phyloP scores from a whole-genome alignment of 2,329 filamentous ascomycete genomes.

The Phyllosticta citribraziliensis region DNA sequence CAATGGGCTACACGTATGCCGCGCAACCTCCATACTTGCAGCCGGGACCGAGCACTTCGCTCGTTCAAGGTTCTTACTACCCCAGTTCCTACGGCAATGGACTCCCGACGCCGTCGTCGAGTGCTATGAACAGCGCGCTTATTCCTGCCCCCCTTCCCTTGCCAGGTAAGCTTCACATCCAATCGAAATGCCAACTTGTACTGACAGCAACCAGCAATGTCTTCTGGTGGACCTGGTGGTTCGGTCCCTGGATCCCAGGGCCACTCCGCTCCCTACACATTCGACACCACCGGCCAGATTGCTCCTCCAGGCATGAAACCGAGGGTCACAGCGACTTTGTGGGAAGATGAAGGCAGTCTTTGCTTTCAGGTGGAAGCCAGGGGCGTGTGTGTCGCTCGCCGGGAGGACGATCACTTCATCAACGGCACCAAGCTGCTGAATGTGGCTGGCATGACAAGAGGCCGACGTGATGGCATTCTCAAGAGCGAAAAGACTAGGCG shows the following conservation, averaged over 20 bases:
- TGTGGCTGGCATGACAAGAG: slow-evolving; percentile 95
- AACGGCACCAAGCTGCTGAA: slow-evolving; percentile 96
- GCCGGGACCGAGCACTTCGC: slow-evolving; percentile 59
- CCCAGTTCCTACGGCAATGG: slow-evolving; percentile 70
- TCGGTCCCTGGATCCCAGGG: slow-evolving; percentile 24
- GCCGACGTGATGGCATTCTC: slow-evolving; percentile 86
- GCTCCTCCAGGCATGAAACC: slow-evolving; percentile 94
- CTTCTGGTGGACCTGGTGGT: slow-evolving; percentile 14
- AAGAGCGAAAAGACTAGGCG: slow-evolving; percentile 97
- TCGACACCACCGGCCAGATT: slow-evolving; percentile 85
- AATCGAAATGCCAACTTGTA: neutral
- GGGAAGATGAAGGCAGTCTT: slow-evolving; percentile 95
- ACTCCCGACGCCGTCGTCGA: slow-evolving; percentile 68
- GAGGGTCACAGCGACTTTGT: slow-evolving; percentile 87
- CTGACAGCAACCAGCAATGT: slow-evolving; percentile 12
- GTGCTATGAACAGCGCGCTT: slow-evolving; percentile 55
- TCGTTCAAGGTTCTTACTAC: slow-evolving; percentile 47
- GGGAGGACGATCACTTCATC: slow-evolving; percentile 99
- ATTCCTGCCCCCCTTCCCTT: slow-evolving; percentile 64
- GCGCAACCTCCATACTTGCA: slow-evolving; percentile 65
- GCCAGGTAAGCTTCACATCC: slow-evolving; percentile 30
- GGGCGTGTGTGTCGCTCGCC: slow-evolving; percentile 86
- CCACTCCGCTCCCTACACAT: slow-evolving; percentile 43
- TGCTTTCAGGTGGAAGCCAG: slow-evolving; percentile 97
- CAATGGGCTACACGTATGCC: slow-evolving; percentile 65